A percentile compares a stretch with the other conserved stretches of the same genome.
These are phyloP conservation scores for Daldinia eschscholtzii DNA, from an alignment of 2,329 filamentous ascomycete species.

Conservation along the genomic window DNA sequence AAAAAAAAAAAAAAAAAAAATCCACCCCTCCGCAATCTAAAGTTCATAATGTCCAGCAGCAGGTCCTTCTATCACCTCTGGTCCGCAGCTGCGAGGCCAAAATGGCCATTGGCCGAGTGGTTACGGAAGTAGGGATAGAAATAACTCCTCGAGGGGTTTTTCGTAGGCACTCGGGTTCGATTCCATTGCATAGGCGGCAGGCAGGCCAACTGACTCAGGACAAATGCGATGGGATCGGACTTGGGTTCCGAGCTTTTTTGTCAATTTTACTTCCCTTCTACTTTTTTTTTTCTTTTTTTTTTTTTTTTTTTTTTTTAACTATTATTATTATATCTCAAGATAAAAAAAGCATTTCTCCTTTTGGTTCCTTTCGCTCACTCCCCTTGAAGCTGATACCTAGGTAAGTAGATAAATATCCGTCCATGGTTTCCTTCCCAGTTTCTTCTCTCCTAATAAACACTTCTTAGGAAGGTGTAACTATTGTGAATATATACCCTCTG, in stretches of 20 bases:
- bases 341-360: too few relatives aligned
- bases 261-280: neutral
- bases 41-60: neutral
- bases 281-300: neutral
- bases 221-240: neutral
- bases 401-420: too few relatives aligned
- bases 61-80: constrained; percentile 1
- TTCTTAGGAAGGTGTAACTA: too few relatives aligned
- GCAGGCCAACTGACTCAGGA: constrained; percentile 7
- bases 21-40: neutral
- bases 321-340: too few relatives aligned
- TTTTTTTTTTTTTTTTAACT: too few relatives aligned
- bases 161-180: constrained; percentile 12
- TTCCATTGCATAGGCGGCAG: neutral
- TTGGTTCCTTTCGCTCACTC: too few relatives aligned
- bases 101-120: constrained; percentile 4
- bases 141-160: constrained; percentile 13
- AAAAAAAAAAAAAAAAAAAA: too few relatives aligned
- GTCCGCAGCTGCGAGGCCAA: neutral
- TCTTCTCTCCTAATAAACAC: too few relatives aligned
- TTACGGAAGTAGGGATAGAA: constrained; percentile 12
- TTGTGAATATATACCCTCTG: too few relatives aligned
- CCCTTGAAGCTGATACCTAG: too few relatives aligned
- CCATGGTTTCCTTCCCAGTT: too few relatives aligned
- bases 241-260: constrained; percentile 3